Evolutionary conservation across 1,284 basidiomycete genomes (phyloP).

Genomic region (Boletellus deceptivus): DNA sequence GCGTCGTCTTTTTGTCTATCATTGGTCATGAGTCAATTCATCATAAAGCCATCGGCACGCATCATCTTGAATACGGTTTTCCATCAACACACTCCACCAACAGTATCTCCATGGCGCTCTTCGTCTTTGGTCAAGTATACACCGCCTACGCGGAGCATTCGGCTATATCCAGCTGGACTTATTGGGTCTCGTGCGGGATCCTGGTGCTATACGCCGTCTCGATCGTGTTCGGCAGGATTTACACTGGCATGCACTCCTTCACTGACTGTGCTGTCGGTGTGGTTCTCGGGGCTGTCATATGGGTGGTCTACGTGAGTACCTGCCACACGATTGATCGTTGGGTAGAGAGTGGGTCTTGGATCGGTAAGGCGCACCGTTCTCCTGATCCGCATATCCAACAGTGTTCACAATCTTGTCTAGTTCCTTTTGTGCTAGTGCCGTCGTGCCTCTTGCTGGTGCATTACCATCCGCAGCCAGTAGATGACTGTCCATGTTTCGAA

Average conservation of each 20-base stretch:
- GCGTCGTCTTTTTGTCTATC: conserved; percentile 29
- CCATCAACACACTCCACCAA: conserved; percentile 97
- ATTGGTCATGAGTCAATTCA: background rate
- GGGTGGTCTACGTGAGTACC: conserved; percentile 50
- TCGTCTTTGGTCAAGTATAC: conserved; percentile 61
- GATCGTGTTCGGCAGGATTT: conserved; percentile 87
- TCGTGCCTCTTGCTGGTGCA: conserved; percentile 75
- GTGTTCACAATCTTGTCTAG: conserved; percentile 32
- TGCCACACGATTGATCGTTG: conserved; percentile 46
- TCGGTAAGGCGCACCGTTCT: conserved; percentile 39
- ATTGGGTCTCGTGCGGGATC: conserved; percentile 41
- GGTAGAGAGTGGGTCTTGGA: conserved; percentile 52
- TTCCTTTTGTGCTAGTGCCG: conserved; percentile 68
- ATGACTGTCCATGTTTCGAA: conserved; percentile 98
- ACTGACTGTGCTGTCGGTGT: conserved; percentile 73
- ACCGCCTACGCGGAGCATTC: conserved; percentile 36
- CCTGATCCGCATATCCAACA: background rate
- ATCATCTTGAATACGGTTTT: conserved; percentile 91
- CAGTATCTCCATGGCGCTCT: conserved; percentile 83
- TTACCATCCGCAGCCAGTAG: conserved; percentile 89
- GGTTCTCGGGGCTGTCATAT: conserved; percentile 64
- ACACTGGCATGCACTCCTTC: conserved; percentile 90
- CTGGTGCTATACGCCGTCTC: conserved; percentile 68
- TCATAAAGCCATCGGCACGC: conserved; percentile 70
- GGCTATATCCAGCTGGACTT: conserved; percentile 45